Conservation (phyloP, 2,329 filamentous ascomycete species). For the Cercospora citrullina region DNA sequence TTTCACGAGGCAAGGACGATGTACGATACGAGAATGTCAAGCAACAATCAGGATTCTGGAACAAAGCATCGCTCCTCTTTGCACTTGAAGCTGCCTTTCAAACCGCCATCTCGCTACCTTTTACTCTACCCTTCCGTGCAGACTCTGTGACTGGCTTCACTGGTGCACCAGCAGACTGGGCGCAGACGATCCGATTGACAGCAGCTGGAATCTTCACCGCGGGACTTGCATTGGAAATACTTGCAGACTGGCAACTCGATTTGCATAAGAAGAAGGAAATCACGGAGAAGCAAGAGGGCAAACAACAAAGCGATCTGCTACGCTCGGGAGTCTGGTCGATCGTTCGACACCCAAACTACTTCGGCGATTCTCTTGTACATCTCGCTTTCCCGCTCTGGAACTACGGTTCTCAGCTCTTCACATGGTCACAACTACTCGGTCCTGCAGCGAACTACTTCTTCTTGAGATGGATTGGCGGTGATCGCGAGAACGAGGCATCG, state of each 20-base stretch:
- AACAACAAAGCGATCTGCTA: constrained; percentile 41
- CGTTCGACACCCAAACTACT: constrained; percentile 63
- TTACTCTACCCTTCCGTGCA: constrained; percentile 54
- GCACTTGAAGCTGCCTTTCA: constrained; percentile 60
- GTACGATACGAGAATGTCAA: constrained; percentile 56
- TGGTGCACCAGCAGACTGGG: constrained; percentile 36
- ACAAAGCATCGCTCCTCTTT: constrained; percentile 56
- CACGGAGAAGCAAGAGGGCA: constrained; percentile 28
- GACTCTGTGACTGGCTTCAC: constrained; percentile 18
- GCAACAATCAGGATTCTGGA: constrained; percentile 58
- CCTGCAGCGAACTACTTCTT: constrained; percentile 60
- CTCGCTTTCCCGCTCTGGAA: constrained; percentile 60
- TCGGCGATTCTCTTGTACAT: constrained; percentile 62
- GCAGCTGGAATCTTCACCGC: constrained; percentile 56
- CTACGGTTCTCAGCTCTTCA: constrained; percentile 56
- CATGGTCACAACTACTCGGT: constrained; percentile 57
- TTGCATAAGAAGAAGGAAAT: constrained; percentile 49
- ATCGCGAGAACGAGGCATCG: constrained; percentile 55
- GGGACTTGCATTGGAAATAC: constrained; percentile 57
- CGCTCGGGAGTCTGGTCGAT: constrained; percentile 63
- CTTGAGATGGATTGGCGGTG: constrained; percentile 58
- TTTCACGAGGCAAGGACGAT: constrained; percentile 57
- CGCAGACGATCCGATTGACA: constrained; percentile 39
- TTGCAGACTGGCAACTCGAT: constrained; percentile 60
- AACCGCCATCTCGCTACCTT: constrained; percentile 58